Conservation (phyloP, 345 rosid species). For the Pugionium dolabratum region DNA sequence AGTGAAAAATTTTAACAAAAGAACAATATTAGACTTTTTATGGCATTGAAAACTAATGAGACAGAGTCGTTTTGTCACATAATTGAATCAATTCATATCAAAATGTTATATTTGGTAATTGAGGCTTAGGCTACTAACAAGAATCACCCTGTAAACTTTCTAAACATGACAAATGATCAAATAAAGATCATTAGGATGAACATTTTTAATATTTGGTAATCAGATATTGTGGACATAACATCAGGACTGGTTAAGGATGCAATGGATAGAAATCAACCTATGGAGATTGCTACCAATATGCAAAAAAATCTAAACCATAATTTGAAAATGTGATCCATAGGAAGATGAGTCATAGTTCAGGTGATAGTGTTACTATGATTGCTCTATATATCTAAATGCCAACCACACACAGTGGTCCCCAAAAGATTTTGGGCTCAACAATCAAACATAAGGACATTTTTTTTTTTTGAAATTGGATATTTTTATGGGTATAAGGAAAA, state of each 20-base stretch:
- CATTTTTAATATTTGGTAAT: background rate
- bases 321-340: slow-evolving; percentile 16
- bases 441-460: slow-evolving; percentile 2
- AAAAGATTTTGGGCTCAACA: slow-evolving; percentile 7
- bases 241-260: background rate
- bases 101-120: background rate
- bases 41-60: slow-evolving; percentile 20
- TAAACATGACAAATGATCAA: no score
- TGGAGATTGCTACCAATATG: slow-evolving; percentile 4
- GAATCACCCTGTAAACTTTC: background rate
- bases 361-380: slow-evolving; percentile 21
- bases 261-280: background rate
- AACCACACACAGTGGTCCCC: slow-evolving; percentile 40
- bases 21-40: slow-evolving; percentile 18
- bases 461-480: slow-evolving; percentile 23
- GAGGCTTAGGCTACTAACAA: background rate
- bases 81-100: slow-evolving; percentile 4
- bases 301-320: slow-evolving; percentile 21
- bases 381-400: slow-evolving; percentile 12
- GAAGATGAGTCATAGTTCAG: slow-evolving; percentile 10
- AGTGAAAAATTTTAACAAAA: background rate
- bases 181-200: slow-evolving; percentile 16
- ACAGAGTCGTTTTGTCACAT: slow-evolving; percentile 25
- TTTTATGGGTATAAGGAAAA: slow-evolving; percentile 15
- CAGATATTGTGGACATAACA: background rate